Conservation (phyloP, 1,284 basidiomycete species). For the Melanopsichium pennsylvanicum region DNA sequence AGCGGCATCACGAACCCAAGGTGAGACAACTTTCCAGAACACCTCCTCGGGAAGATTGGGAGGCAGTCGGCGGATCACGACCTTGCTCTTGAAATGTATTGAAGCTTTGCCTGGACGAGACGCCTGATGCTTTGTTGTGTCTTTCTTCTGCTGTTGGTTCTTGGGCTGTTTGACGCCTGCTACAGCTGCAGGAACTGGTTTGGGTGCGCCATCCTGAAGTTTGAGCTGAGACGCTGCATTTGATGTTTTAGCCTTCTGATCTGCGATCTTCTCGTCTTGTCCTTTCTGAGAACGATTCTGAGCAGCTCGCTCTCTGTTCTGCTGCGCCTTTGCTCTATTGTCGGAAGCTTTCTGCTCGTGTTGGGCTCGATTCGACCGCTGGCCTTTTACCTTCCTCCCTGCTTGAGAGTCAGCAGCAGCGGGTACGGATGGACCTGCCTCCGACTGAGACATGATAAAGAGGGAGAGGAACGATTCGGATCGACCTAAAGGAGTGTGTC, state of each 20-base stretch:
- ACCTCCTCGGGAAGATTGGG: slow-evolving; percentile 88
- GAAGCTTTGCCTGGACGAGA: slow-evolving; percentile 4
- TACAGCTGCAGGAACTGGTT: background rate
- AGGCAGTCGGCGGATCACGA: slow-evolving; percentile 85
- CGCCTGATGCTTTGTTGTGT: slow-evolving; percentile 1
- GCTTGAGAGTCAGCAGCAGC: background rate
- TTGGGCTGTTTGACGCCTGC: slow-evolving; percentile 31
- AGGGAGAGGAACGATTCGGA: no score
- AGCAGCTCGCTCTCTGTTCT: slow-evolving; percentile 12
- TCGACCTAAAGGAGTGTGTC: no score
- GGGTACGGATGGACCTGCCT: background rate
- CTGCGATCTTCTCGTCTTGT: background rate
- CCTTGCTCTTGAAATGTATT: slow-evolving; percentile 73
- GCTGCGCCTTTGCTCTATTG: slow-evolving; percentile 15
- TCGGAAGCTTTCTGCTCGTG: slow-evolving; percentile 11
- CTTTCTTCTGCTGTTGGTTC: slow-evolving; percentile 23
- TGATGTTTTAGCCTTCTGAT: background rate
- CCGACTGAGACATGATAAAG: slow-evolving; percentile 13
- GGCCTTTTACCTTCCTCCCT: slow-evolving; percentile 1
- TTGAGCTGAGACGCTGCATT: background rate
- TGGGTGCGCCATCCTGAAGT: background rate
- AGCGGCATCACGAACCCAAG: slow-evolving; percentile 77
- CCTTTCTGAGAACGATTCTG: slow-evolving; percentile 10
- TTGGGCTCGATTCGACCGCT: background rate
- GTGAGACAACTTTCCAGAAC: slow-evolving; percentile 88